A percentile compares a stretch with the other conserved stretches of the same genome.
Evolutionary conservation across 2,329 filamentous ascomycete species (phyloP).

Genomic region (Trichoderma atroviride): DNA sequence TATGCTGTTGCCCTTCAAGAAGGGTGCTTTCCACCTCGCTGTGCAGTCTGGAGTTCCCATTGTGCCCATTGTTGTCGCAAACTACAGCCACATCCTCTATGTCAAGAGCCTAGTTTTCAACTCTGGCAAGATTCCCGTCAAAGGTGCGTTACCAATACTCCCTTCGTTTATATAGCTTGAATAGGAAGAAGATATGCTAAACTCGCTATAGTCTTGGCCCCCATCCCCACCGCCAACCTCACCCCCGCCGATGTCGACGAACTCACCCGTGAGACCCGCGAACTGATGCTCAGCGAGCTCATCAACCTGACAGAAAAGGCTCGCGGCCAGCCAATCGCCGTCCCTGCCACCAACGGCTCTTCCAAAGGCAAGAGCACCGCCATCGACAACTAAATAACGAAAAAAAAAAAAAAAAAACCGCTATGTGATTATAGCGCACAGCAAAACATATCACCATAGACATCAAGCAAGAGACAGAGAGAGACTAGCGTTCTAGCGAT

Average conservation of each 20-base stretch:
- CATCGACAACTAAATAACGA: conserved; percentile 32
- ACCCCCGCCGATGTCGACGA: conserved; percentile 76
- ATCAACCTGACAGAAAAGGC: conserved; percentile 56
- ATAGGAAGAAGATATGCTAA: not conserved
- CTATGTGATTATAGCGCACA: not conserved
- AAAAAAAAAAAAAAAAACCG: not conserved
- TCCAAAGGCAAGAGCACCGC: conserved; percentile 37
- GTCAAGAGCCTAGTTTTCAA: conserved; percentile 67
- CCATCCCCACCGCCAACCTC: conserved; percentile 75
- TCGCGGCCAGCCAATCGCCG: conserved; percentile 44
- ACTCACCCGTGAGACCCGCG: conserved; percentile 67
- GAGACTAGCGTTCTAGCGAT: conserved; percentile 6
- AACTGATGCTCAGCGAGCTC: conserved; percentile 74
- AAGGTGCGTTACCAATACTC: conserved; percentile 53
- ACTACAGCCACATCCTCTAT: conserved; percentile 74
- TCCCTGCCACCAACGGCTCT: conserved; percentile 33
- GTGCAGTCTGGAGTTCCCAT: conserved; percentile 93
- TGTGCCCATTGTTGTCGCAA: conserved; percentile 80
- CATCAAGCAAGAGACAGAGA: not conserved
- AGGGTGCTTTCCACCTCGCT: conserved; percentile 95
- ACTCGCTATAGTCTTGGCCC: conserved; percentile 66
- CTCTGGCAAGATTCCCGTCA: conserved; percentile 71
- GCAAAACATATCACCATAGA: not conserved
- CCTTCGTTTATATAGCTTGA: not conserved
- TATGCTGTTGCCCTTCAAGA: conserved; percentile 91